A percentile compares a stretch with the other conserved stretches of the same genome.
phyloP scores from a whole-genome alignment of 495 filamentous ascomycete species.

The Cairneyella variabilis region DNA sequence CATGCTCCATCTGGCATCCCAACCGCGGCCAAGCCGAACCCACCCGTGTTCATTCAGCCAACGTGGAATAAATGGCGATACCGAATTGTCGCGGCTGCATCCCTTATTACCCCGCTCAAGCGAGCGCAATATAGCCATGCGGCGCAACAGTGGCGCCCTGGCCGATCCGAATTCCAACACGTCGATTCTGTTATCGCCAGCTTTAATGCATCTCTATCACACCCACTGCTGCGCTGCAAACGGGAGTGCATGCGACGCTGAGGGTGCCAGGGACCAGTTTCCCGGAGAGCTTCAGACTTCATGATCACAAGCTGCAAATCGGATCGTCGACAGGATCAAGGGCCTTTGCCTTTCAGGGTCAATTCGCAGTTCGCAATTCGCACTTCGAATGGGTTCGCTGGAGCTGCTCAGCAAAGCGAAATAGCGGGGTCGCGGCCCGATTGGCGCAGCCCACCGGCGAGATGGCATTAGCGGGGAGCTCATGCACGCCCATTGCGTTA shows the following conservation, averaged over 20 bases:
- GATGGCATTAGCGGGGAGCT: slow-evolving; percentile 4
- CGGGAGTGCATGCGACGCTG: too few species aligned
- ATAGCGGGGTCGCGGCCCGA: slow-evolving; percentile 19
- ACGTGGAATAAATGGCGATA: slow-evolving; percentile 1
- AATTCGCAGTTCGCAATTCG: neutral
- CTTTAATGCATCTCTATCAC: too few species aligned
- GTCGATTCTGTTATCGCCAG: neutral
- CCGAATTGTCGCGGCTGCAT: slow-evolving; percentile 2
- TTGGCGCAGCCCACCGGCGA: slow-evolving; percentile 19
- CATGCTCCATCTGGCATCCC: slow-evolving; percentile 5
- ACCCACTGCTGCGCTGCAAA: too few species aligned
- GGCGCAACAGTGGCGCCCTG: neutral
- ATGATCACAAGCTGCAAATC: too few species aligned
- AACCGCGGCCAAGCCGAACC: neutral
- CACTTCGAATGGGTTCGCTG: neutral
- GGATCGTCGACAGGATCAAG: too few species aligned
- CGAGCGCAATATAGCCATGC: slow-evolving; percentile 12
- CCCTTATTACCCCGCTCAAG: slow-evolving; percentile 19
- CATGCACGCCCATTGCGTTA: neutral
- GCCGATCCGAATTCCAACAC: neutral
- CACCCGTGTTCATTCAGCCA: slow-evolving; percentile 4
- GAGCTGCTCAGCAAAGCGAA: neutral
- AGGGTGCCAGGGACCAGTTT: too few species aligned
- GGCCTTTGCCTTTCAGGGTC: too few species aligned
- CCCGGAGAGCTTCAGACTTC: too few species aligned